A percentile compares a stretch with the other conserved stretches of the same genome.
phyloP scores from a whole-genome alignment of 1,139 yeast species.

The Suhomyces atakaporum region DNA sequence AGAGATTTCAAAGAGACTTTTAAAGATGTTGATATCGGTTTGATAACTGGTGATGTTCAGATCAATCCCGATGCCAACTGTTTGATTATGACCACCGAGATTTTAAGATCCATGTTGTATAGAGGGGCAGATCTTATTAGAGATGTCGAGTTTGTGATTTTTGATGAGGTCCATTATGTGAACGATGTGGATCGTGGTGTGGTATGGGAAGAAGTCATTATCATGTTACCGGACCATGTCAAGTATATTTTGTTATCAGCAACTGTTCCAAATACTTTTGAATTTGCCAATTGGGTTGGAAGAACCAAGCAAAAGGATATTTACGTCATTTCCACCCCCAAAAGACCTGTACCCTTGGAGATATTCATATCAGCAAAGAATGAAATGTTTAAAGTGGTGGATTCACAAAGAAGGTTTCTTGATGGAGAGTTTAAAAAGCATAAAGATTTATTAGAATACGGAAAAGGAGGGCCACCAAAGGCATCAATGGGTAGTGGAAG shows the following conservation, averaged over 20 bases:
- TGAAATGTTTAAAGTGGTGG: conserved; percentile 69
- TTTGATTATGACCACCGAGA: conserved; percentile 96
- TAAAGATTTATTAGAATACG: conserved; percentile 50
- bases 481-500: conserved; percentile 45
- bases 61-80: conserved; percentile 97
- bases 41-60: conserved; percentile 97
- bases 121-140: conserved; percentile 95
- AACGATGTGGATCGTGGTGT: conserved; percentile 97
- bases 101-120: conserved; percentile 90
- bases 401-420: conserved; percentile 67
- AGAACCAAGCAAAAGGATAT: conserved; percentile 94
- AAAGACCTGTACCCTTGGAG: conserved; percentile 94
- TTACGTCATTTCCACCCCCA: conserved; percentile 92
- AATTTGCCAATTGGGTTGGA: conserved; percentile 98
- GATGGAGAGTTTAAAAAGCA: conserved; percentile 67
- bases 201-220: conserved; percentile 98
- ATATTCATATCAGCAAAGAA: conserved; percentile 81
- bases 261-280: conserved; percentile 96
- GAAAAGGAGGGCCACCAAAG: conserved; percentile 36
- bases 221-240: conserved; percentile 94
- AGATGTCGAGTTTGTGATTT: conserved; percentile 95
- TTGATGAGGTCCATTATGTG: conserved; percentile 97
- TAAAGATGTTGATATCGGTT: conserved; percentile 82
- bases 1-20: conserved; percentile 87
- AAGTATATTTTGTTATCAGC: conserved; percentile 88